Evolutionary conservation across 164 flowering plant species (phyloP), one percentile per base, ranked within the genome.

Genomic region (Buxus sempervirens): DNA sequence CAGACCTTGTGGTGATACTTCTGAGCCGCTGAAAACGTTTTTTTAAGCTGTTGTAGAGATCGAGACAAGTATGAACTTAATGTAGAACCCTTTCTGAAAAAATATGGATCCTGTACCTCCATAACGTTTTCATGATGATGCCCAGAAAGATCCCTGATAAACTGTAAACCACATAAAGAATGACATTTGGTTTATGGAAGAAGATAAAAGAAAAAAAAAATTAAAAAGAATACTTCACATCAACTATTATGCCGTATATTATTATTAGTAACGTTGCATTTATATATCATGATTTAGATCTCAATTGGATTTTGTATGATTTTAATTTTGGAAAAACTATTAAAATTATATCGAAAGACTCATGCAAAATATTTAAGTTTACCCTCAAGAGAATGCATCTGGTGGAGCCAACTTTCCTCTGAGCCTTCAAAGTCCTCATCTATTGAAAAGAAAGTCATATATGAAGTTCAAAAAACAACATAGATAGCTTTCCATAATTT

Each of bases 1-100:
- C 81, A 54, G 38, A 89, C 97, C 95, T 91, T 68, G 63, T 84
- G 90, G 71, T 91, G 97, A 71, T 79, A 82, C 57, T 62, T 75
- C 69, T 77, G 77, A 13, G 76, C 79, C 38, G 78, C 72, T 26
- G 78, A 66, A 60, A 69, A 71, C 16, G 60, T 69, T 72, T 65
- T 75, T 65, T 72, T 76, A 16, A 82, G 57, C 26, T 75, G 78
- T 61, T 72, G 62, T 55, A 69, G 59, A 64, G 73, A 78, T 69
- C 74, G 70, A 62, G 85, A 81, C 18, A 74, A 27, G 63, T 65
- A 81, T 42, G 83, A 74, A 20, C 58, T 28, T 45, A 71, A 51
- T 51, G 69, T 26, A 71, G 77, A 63, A 23, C 62, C 72, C 61
- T 70, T 64, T 5, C 64, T 57, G 36, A 58, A 42, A 25, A 70